Base-by-base conservation (phyloP, 2,329 filamentous ascomycete genomes). In the Beauveria rudraprayagi region DNA sequence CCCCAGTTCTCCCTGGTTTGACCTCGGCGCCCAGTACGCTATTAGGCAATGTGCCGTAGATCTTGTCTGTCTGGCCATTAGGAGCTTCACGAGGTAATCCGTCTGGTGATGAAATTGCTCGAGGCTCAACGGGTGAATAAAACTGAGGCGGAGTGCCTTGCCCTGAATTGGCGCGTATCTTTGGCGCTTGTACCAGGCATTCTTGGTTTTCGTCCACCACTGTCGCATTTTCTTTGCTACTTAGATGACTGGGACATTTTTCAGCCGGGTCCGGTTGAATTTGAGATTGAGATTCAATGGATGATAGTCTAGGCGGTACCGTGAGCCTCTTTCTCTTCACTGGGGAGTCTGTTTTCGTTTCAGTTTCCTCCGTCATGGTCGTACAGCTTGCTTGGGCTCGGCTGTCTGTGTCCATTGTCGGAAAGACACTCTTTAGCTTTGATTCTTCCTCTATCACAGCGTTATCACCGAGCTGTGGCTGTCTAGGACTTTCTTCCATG, bases 401-500 rank as follows among this genome's bases (percentile, higher is more conserved):
- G 7, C 24, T 40, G 24, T 10, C 5, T n/a, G 8, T 17, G 28
- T 51, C 22, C 10, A 17, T 8, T 4, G 28, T 50, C 22, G 11
- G 30, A 17, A 28, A 24, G 16, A 8, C 9, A 17, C 19, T 41
- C 5, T 37, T 47, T 10, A 19, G 9, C 10, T 24, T 47, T 3
- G 14, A 5, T 30, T 48, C 50, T 34, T 60, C 50, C 22, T 37
- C 41, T 17, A 60, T 60, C 19, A 44, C 41, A 14, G n/a, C 19
- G 16, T 28, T 28, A 3, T 46, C 54, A 28, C 43, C 40, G 7
- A 11, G 11, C 3, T 30, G 50, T 34, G 43, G 9, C 17, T 34
- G 19, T 41, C 41, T 52, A 5, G 60, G 53, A 9, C 65, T 70
- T 48, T 73, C 72, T 56, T 75, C 73, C 2, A 65, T 61, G 0